Base-by-base conservation (phyloP, 2,329 filamentous ascomycete species). In the Pseudogymnoascus sp. region DNA sequence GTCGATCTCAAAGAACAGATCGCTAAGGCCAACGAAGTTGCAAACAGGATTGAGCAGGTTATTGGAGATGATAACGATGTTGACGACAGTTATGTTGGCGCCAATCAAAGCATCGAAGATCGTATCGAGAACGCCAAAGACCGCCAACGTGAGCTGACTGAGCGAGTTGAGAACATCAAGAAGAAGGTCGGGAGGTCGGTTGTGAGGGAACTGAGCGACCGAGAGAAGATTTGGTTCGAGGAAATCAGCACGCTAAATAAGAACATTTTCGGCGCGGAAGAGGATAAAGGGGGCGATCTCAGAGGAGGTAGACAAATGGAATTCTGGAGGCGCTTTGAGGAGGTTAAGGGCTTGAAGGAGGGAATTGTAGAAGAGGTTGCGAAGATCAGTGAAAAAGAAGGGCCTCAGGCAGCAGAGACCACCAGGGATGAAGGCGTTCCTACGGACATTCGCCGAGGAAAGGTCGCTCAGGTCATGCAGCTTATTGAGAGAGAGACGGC, bases 1-100 rank as follows among this genome's bases (percentile, higher is more conserved):
- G 76, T 78, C 15, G 88, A 91, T 69, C 78, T 91, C 41, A 78
- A 77, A 64, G 82, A 85, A 64, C 88, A 92, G 70, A 80, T 91
- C 22, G 75, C 75, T 63, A 84, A 86, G 66, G 85, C 83, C 28
- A 82, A 84, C 60, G 82, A 88, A 67, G 80, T 90, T 39, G 84
- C 83, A 69, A 76, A 78, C 38, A 83, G 83, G 66, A 83, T 91
- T 30, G 87, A 91, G 65, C 78, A 78, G 39, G 82, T 90, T 62
- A 84, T 81, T 5, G 84, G 83, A 3, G 79, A 81, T 43, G 83
- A 86, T 62, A 76, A 75, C 18, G 79, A 77, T 5, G 75, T 78
- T 33, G 76, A 77, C 18, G 76, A 80, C 43, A 77, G 76, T n/a
- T 79, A 82, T 62, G 63, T 73, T 6, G 72, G 75, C 9, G 81